Base-by-base conservation (phyloP, 768 basidiomycete genomes). In the Amanita rimosa region DNA sequence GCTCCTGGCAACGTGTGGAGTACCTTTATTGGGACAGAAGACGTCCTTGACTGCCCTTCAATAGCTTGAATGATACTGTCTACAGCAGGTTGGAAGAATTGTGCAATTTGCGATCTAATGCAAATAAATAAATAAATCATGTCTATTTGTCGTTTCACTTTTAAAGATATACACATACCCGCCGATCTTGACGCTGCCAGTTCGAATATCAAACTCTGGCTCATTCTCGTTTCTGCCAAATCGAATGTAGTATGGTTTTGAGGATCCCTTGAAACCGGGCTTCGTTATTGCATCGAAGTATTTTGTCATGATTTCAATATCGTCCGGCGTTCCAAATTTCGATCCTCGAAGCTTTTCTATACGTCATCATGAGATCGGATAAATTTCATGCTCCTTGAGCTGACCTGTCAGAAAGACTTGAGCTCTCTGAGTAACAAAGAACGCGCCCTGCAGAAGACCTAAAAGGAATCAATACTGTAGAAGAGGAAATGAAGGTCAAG, bases 251-350 rank as follows among this genome's bases (percentile, higher is more conserved):
- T 69, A 67, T 1, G 67, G 63, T 19, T 73, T 69, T 1, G 40
- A 41, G 2, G 40, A 22, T 1, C 22, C 21, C 13, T 26, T 22
- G 24, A 78, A 78, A 9, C 67, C 60, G 2, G 69, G 58, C 48
- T 76, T 78, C 1, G 73, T 70, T 2, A 68, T 64, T 48, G 64
- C 69, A 54, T 78, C 75, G 46, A 78, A 78, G 38, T 60, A 63
- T n/a, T 8, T 22, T 0, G 40, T 38, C 33, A 50, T 31, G 13
- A 50, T 13, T 9, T 21, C 1, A 4, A 44, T 41, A 16, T 31
- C 37, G 13, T 44, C 22, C 2, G 24, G 35, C 8, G 9, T 34
- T 22, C 44, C 44, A 34, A 13, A 46, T 36, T 22, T 21, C 24
- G 44, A 46, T 22, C 14, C 34, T 14, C 19, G 19, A 8, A 46